Evolutionary conservation across 73 alveolate genomes (phyloP), one percentile per base, ranked within the genome.

Genomic region (Tetrahymena borealis): DNA sequence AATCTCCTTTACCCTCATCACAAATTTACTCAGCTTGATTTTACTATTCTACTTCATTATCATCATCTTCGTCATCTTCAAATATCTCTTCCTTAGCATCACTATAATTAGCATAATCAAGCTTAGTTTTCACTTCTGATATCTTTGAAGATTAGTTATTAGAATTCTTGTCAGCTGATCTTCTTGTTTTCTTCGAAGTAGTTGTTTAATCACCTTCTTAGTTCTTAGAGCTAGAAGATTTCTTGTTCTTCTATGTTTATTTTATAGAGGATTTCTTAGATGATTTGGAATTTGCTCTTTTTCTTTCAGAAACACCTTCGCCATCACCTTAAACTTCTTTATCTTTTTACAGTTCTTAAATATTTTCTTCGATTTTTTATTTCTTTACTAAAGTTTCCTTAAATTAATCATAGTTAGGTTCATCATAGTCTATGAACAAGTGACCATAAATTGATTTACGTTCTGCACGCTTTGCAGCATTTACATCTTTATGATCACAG

Each of bases 401-500:
- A n/a, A 60, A 60, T 1, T 60, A 32, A 60, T 60, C 85, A 20
- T 60, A 60, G 13, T 60, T 20, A 60, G 85, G 85, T 24, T 32
- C 8, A n/a, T 60, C 85, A 24, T 24, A 1, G 28, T n/a, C 31
- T 18, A 6, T 60, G 28, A 60, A 60, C 37, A n/a, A 60, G 35
- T 13, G 18, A 24, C 28, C 28, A 35, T 60, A 60, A 60, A 60
- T 13, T 28, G n/a, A 13, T 60, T 35, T 60, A 60, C 85, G 85
- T n/a, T 20, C 28, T 60, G n/a, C n/a, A n/a, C n/a, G 28, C 10
- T 35, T 60, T 60, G 20, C 0, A 20, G 5, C 28, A 10, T 60
- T 35, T 24, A 24, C 37, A 60, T 60, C 85, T 39, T 93, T 93
- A 5, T 38, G 35, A 77, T 93, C 95, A 40, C 95, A 93, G 77